Base-by-base conservation (phyloP, 106 monocot species). In the Dioscorea dumetorum region DNA sequence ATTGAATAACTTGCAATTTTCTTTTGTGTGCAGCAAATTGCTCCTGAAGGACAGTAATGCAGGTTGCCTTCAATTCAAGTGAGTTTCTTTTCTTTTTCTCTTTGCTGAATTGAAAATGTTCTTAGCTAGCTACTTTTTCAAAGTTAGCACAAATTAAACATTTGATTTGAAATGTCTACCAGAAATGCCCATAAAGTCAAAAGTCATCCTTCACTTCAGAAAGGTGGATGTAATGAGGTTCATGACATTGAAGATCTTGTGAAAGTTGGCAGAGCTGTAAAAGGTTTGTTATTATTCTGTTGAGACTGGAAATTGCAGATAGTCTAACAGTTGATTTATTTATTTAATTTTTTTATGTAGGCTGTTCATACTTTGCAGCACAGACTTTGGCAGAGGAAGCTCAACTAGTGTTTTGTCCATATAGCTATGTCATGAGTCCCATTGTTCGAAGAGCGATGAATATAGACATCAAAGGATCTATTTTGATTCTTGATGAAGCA, bases 181-280 rank as follows among this genome's bases (percentile, higher is more conserved):
- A 99, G 99, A 81, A 93, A 93, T 76, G 87, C 83, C 64, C 57
- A 93, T 53, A 99, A 90, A 83, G 70, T 99, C 61, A 93, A 81
- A 77, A 61, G 64, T 16, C 93, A 99, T 78, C 77, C 80, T 70
- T 90, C 85, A 50, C 67, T 99, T 72, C 90, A 93, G 74, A 90
- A 75, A 77, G 93, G 90, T 69, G 99, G 90, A 22, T 72, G 64
- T 54, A 49, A 87, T 80, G 93, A 99, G 79, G 81, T 90, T 79
- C 90, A 93, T 80, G 99, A 99, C 73, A 93, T 99, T 53, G 93
- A 99, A 82, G 93, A 99, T 71, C 90, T 90, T 48, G 93, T 90
- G 19, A 99, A 77, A 77, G 62, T 99, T 76, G 99, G 99, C 35
- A 78, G 23, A 24, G 73, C 61, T 28, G 81, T 90, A 17, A 99